A percentile compares a stretch with the other conserved stretches of the same genome.
Evolutionary conservation across 208 protist species (phyloP).

Genomic region (Crithidia bombi): DNA sequence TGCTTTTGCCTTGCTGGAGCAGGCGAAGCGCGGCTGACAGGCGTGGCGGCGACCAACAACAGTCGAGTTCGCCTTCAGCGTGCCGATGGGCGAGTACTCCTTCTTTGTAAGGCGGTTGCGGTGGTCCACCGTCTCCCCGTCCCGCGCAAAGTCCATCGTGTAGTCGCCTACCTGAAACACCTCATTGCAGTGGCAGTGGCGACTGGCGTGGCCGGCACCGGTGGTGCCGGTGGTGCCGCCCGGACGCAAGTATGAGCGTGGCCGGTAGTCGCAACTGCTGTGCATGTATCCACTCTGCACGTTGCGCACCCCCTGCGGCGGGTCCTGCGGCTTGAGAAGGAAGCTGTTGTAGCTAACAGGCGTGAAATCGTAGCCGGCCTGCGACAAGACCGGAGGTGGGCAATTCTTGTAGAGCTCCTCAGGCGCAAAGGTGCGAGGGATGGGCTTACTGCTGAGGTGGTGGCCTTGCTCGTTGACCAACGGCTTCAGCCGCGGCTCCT

Average conservation of each 20-base stretch:
- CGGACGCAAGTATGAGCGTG: constrained; percentile 70
- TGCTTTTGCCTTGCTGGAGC: constrained; percentile 14
- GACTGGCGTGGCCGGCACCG: constrained; percentile 45
- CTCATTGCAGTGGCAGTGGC: constrained; percentile 87
- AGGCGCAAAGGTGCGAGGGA: constrained; percentile 72
- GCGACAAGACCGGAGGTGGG: constrained; percentile 74
- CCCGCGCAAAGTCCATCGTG: constrained; percentile 75
- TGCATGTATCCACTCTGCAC: constrained; percentile 82
- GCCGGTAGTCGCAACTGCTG: constrained; percentile 73
- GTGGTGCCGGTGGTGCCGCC: constrained; percentile 36
- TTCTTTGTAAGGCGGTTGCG: constrained; percentile 64
- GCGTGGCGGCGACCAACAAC: constrained; percentile 75
- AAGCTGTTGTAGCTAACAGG: constrained; percentile 81
- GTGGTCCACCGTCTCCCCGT: constrained; percentile 63
- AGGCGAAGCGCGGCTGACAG: constrained; percentile 61
- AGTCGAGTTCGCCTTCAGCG: constrained; percentile 60
- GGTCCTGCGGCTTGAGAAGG: constrained; percentile 64
- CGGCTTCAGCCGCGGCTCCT: constrained; percentile 63
- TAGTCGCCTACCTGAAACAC: constrained; percentile 89
- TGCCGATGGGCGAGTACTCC: constrained; percentile 62
- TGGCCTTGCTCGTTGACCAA: constrained; percentile 67
- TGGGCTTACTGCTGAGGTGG: constrained; percentile 48
- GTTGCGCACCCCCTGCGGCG: constrained; percentile 61
- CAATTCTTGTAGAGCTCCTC: constrained; percentile 78
- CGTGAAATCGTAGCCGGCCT: constrained; percentile 88